Evolutionary conservation across 768 basidiomycete species (phyloP).

Genomic region (Agaricus sinodeliciosus): DNA sequence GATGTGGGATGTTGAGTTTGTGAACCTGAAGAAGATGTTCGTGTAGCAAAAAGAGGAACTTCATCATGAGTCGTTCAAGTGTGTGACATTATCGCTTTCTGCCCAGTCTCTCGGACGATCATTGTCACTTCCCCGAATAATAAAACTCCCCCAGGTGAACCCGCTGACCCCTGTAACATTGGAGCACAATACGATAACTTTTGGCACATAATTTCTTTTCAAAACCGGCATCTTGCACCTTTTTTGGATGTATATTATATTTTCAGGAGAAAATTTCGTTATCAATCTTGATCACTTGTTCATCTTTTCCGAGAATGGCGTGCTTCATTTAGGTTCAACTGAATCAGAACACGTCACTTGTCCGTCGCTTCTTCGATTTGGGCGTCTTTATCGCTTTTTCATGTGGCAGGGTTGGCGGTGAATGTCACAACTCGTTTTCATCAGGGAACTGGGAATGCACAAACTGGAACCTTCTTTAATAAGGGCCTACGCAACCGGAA

Average conservation of each 20-base stretch:
- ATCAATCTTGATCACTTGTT: conserved; percentile 4
- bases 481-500: background rate
- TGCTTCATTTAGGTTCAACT: background rate
- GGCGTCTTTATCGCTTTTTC: background rate
- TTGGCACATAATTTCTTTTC: background rate
- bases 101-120: background rate
- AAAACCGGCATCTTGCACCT: background rate
- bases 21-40: background rate
- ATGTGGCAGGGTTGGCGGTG: background rate
- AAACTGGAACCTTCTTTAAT: background rate
- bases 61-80: background rate
- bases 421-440: too few relatives aligned
- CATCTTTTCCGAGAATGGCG: background rate
- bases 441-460: too few relatives aligned
- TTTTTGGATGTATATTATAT: background rate
- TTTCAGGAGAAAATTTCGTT: background rate
- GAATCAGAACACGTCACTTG: background rate
- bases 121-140: background rate
- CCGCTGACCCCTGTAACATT: background rate
- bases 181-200: conserved; percentile 4
- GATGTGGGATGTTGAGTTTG: background rate
- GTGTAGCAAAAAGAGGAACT: background rate
- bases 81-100: conserved; percentile 1
- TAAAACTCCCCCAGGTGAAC: conserved; percentile 3
- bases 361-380: background rate